Conservation (phyloP, 441 rosid species). For the Pelargonium fulgidum region DNA sequence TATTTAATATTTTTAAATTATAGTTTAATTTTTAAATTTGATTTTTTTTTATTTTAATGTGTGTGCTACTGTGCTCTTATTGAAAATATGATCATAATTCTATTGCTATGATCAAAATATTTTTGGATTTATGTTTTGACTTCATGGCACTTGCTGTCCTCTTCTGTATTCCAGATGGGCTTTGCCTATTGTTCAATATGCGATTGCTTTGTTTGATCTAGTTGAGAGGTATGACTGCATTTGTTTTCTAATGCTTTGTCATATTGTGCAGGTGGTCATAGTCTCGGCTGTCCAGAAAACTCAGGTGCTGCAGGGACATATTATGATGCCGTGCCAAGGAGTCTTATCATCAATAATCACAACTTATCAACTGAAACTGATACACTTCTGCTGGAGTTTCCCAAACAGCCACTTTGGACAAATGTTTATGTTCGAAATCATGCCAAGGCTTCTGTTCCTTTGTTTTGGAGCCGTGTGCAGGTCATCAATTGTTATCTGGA, state of each 20-base stretch:
- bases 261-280: constrained; percentile 64
- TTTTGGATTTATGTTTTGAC: background rate
- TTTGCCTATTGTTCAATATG: background rate
- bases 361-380: constrained; percentile 85
- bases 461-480: constrained; percentile 99
- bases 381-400: constrained; percentile 91
- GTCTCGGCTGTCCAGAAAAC: constrained; percentile 76
- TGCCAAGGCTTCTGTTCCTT: constrained; percentile 93
- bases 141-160: background rate
- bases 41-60: background rate
- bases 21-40: background rate
- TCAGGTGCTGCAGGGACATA: constrained; percentile 96
- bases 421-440: constrained; percentile 77
- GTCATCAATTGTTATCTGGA: constrained; percentile 30
- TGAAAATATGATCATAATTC: background rate
- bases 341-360: constrained; percentile 80
- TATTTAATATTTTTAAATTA: background rate
- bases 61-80: background rate
- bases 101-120: background rate
- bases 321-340: constrained; percentile 93
- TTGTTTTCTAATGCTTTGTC: constrained; percentile 13
- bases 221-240: background rate
- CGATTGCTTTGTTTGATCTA: constrained; percentile 10
- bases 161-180: background rate
- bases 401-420: constrained; percentile 92